phyloP scores from a whole-genome alignment of 495 filamentous ascomycete species.

The Penicillium cosmopolitanum region DNA sequence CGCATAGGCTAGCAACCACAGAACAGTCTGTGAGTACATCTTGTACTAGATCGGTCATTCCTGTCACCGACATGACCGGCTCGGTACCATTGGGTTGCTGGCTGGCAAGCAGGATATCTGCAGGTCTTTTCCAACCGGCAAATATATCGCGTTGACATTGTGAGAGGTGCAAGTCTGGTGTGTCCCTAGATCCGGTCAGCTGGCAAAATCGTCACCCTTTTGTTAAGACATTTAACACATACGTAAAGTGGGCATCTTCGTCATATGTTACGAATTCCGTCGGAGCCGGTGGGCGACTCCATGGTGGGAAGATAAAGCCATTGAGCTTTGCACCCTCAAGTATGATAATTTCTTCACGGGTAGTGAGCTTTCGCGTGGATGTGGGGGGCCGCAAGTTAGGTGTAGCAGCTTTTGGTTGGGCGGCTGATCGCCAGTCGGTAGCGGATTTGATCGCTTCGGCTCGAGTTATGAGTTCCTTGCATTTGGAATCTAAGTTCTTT shows the following conservation, averaged over 20 bases:
- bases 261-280: conserved; percentile 50
- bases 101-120: conserved; percentile 49
- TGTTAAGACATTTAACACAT: conserved; percentile 32
- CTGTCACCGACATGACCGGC: conserved; percentile 56
- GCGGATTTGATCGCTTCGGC: conserved; percentile 73
- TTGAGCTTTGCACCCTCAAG: conserved; percentile 77
- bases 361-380: conserved; percentile 66
- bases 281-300: conserved; percentile 62
- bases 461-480: conserved; percentile 63
- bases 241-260: conserved; percentile 51
- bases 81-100: conserved; percentile 3
- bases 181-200: conserved; percentile 61
- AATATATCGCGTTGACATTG: conserved; percentile 70
- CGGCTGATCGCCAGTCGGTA: conserved; percentile 38
- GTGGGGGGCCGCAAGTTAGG: conserved; percentile 33
- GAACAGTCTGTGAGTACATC: conserved; percentile 95
- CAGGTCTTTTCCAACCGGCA: conserved; percentile 78
- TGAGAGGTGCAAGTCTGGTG: conserved; percentile 69
- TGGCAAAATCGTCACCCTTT: background rate
- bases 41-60: conserved; percentile 80
- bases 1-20: conserved; percentile 93
- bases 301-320: conserved; percentile 80
- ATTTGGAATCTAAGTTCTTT: conserved; percentile 65
- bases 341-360: conserved; percentile 76
- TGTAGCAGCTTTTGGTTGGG: conserved; percentile 19